A percentile compares a stretch with the other conserved stretches of the same genome.
Conservation (phyloP, 768 basidiomycete species). For the Tylopilus felleus region DNA sequence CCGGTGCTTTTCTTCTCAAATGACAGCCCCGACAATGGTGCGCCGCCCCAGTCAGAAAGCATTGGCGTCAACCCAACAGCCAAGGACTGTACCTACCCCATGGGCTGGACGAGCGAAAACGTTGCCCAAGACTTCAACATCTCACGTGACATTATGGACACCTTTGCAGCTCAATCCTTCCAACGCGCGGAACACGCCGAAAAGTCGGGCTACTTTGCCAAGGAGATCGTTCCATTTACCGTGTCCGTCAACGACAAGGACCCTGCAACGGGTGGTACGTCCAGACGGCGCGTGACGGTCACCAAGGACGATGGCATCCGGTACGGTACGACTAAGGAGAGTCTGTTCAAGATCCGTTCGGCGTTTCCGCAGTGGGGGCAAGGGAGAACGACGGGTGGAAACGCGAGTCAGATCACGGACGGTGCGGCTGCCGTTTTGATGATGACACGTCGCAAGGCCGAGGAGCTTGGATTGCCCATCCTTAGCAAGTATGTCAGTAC, state of each 20-base stretch:
- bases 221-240: constrained; percentile 76
- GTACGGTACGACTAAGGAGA: constrained; percentile 65
- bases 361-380: constrained; percentile 86
- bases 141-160: constrained; percentile 73
- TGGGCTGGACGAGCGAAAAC: constrained; percentile 92
- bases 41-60: constrained; percentile 57
- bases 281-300: constrained; percentile 49
- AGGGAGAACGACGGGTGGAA: constrained; percentile 74
- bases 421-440: constrained; percentile 78
- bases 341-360: constrained; percentile 58
- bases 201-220: constrained; percentile 56
- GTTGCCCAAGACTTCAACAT: constrained; percentile 73
- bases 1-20: not conserved
- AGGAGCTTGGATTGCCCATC: constrained; percentile 66
- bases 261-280: constrained; percentile 44
- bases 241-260: constrained; percentile 63
- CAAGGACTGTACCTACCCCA: constrained; percentile 62
- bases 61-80: constrained; percentile 55
- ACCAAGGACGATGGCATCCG: constrained; percentile 77
- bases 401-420: constrained; percentile 83
- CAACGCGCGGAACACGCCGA: constrained; percentile 76
- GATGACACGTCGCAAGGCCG: constrained; percentile 79
- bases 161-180: constrained; percentile 70
- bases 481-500: constrained; percentile 81
- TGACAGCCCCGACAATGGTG: constrained; percentile 60